Conservation (phyloP, 257 asterid species). For the Solanum pimpinellifolium region DNA sequence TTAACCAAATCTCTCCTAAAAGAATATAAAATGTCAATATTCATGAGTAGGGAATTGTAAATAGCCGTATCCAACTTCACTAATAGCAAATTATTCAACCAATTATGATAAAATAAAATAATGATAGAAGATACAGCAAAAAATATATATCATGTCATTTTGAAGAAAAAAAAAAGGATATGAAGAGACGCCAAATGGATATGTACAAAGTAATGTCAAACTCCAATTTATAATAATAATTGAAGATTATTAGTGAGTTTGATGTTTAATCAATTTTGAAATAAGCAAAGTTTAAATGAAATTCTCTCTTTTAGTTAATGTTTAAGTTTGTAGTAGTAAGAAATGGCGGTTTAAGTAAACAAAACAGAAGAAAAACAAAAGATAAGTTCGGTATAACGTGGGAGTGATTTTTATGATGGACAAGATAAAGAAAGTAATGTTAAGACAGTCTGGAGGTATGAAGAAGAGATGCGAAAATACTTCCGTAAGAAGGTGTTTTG, state of each 20-base stretch:
- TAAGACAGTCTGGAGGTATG: too few relatives aligned
- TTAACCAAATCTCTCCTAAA: not conserved
- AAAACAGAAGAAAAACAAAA: not conserved
- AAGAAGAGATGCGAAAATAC: too few relatives aligned
- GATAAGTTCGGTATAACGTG: too few relatives aligned
- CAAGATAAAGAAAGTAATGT: too few relatives aligned
- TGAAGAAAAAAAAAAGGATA: not conserved
- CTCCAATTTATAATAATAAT: not conserved
- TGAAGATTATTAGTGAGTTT: not conserved
- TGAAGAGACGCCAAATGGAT: not conserved
- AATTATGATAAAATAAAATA: not conserved
- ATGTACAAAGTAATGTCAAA: not conserved
- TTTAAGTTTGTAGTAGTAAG: not conserved
- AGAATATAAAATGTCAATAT: not conserved
- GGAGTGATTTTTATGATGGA: too few relatives aligned
- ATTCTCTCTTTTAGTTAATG: not conserved
- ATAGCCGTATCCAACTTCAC: not conserved
- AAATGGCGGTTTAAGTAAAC: not conserved
- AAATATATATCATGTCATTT: not conserved
- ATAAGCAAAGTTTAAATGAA: not conserved
- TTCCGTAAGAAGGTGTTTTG: too few relatives aligned
- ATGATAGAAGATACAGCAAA: not conserved
- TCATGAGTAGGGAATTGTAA: not conserved
- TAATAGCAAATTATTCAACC: not conserved
- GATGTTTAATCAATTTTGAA: not conserved